Percentiles rank a stretch among this genome's conserved stretches.
Conservation (phyloP, 768 basidiomycete species). For the Boletus pseudo-olivaceus region DNA sequence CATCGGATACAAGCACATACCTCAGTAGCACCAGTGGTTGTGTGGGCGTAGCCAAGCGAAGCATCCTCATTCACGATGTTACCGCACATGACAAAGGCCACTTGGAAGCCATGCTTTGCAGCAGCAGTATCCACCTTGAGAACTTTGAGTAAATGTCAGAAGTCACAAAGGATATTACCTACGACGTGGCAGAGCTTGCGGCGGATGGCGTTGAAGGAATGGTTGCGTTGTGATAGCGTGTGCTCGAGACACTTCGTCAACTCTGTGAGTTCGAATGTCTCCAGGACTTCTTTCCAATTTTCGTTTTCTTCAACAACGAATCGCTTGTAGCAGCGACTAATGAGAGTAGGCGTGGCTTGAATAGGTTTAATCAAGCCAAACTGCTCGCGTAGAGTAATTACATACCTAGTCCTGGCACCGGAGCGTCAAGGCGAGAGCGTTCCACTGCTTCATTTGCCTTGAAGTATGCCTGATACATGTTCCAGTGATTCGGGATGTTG, state of each 20-base stretch:
- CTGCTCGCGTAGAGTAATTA: background rate
- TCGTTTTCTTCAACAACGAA: background rate
- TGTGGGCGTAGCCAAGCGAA: background rate
- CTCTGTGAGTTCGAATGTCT: background rate
- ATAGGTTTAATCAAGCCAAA: background rate
- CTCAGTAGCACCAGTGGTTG: background rate
- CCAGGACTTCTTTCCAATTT: background rate
- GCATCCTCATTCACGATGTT: slow-evolving; percentile 1
- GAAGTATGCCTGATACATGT: background rate
- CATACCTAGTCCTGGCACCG: background rate
- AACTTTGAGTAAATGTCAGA: background rate
- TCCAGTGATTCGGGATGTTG: background rate
- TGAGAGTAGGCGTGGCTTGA: background rate
- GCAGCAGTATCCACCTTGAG: background rate
- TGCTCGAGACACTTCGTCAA: background rate
- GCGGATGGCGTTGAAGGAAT: background rate
- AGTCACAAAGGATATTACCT: background rate
- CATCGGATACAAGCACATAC: background rate
- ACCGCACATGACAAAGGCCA: background rate
- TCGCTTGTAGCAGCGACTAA: background rate
- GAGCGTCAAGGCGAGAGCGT: background rate
- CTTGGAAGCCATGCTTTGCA: background rate
- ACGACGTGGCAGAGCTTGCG: background rate
- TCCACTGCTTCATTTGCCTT: background rate
- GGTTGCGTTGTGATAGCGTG: background rate